These are phyloP conservation scores for Ceratocystis albifundus DNA, from an alignment of 2,329 filamentous ascomycete species.

Conservation along the genomic window DNA sequence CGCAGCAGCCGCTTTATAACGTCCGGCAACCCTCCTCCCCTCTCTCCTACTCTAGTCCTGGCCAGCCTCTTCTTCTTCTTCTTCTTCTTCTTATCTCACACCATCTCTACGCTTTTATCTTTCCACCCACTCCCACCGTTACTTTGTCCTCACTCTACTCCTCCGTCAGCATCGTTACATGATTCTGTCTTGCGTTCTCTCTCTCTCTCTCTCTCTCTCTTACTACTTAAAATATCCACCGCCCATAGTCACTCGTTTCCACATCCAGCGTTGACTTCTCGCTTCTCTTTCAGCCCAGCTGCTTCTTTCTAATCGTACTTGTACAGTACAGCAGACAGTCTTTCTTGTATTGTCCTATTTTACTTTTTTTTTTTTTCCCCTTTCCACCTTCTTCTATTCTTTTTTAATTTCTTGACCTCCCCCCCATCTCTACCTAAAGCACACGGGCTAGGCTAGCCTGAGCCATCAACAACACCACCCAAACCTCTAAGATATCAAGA, in stretches of 20 bases:
- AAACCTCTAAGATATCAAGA: neutral
- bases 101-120: too few relatives aligned
- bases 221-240: neutral
- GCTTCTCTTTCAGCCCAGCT: neutral
- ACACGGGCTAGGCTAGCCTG: too few relatives aligned
- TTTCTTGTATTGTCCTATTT: too few relatives aligned
- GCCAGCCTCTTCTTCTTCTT: neutral
- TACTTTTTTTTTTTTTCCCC: neutral
- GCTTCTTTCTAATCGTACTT: too few relatives aligned
- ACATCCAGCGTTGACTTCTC: neutral
- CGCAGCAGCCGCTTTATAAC: neutral
- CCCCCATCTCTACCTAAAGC: neutral
- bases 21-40: neutral
- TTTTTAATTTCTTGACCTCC: neutral
- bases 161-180: neutral
- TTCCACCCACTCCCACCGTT: too few relatives aligned
- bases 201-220: neutral
- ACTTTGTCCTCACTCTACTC: neutral
- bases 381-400: neutral
- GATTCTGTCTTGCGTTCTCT: neutral
- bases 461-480: neutral
- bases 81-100: neutral
- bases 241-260: conserved; percentile 7
- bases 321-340: too few relatives aligned
- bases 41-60: neutral